Base-by-base conservation (phyloP, 176 grass and related monocot genomes). In the Saccharum spontaneum region DNA sequence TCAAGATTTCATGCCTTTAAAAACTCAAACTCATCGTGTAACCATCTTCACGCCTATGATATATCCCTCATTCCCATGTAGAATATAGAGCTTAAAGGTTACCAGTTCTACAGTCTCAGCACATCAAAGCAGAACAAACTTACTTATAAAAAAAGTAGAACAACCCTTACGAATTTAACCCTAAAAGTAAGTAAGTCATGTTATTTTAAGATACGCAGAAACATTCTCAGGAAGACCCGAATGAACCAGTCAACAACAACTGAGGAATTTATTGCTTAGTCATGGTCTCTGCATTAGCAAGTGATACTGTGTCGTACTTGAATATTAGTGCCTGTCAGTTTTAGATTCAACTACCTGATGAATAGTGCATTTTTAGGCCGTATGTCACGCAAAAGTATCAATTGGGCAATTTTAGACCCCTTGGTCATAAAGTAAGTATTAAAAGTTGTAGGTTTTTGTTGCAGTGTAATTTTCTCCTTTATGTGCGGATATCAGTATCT, bases 241-340 rank as follows among this genome's bases (percentile, higher is more conserved):
- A 68, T 65, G 67, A 57, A 75, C 17, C 28, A 60, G 12, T 55
- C 5, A 18, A 18, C 13, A 37, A 26, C 12, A 59, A 33, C 75
- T 82, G 36, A 33, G 61, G 18, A 62, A 39, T 48, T 48, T 82
- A 7, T 77, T 36, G 3, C 3, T 77, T 37, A 45, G 16, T 20
- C 31, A 76, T 54, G 28, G 28, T 36, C 18, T 82, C 60, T 44
- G 39, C 30, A 70, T n/a, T 13, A 44, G 36, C 43, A 68, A 76
- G 5, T 69, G 79, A 13, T 61, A 9, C 31, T 82, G 57, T 55
- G 8, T 69, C 69, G 38, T 50, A 81, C n/a, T 67, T 75, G 13
- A 87, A 57, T 68, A 20, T 70, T 61, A 41, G 39, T 39, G 28
- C 39, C n/a, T 77, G 63, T 16, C 64, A 83, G 28, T 69, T 77